Conservation (phyloP, 805 yeast genomes). For the Hanseniaspora meyeri region DNA sequence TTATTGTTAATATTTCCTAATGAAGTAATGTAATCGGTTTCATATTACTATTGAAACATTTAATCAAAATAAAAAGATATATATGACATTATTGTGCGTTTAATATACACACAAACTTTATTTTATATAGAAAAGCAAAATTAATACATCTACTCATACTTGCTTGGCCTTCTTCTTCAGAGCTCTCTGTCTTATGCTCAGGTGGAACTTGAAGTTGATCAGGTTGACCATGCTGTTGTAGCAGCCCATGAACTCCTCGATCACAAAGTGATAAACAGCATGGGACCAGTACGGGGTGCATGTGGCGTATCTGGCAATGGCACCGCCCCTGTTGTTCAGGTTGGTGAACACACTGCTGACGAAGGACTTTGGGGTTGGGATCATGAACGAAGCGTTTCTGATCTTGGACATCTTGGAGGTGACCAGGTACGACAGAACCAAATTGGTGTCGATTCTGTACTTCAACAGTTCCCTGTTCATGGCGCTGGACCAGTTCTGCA, state of each 20-base stretch:
- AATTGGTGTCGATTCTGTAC: constrained; percentile 69
- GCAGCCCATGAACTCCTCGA: constrained; percentile 72
- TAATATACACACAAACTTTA: too few relatives aligned
- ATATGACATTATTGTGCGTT: too few relatives aligned
- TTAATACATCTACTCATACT: not conserved
- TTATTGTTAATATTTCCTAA: not conserved
- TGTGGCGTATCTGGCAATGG: constrained; percentile 80
- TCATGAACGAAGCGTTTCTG: constrained; percentile 55
- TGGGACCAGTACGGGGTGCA: constrained; percentile 88
- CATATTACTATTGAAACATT: not conserved
- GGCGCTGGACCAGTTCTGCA: constrained; percentile 86
- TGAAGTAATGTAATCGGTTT: not conserved
- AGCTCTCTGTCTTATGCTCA: constrained; percentile 69
- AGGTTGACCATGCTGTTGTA: constrained; percentile 57
- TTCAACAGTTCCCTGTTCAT: constrained; percentile 70
- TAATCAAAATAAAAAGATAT: too few relatives aligned
- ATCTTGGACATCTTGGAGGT: constrained; percentile 94
- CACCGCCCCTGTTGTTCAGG: constrained; percentile 79
- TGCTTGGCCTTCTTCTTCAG: constrained; percentile 44
- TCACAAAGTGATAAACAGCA: constrained; percentile 76
- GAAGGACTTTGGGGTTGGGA: constrained; percentile 73
- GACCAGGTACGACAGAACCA: constrained; percentile 76
- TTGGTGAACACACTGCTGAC: constrained; percentile 58
- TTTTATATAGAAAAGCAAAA: too few relatives aligned
- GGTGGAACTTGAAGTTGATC: constrained; percentile 66